phyloP scores from a whole-genome alignment of 2,329 filamentous ascomycete species.

The Arthrobotrys conoides region DNA sequence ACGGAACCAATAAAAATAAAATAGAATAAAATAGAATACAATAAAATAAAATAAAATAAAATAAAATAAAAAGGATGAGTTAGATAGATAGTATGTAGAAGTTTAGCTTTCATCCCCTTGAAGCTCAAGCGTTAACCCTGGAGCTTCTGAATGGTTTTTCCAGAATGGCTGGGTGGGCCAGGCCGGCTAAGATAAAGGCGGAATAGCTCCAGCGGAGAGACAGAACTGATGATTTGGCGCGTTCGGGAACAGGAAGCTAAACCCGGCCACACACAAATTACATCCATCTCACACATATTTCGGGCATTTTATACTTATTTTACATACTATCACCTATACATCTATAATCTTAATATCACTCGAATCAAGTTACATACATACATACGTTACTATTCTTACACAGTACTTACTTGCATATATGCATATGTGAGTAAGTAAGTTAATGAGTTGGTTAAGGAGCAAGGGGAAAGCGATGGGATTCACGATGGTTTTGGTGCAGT shows the following conservation, averaged over 20 bases:
- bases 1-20: not conserved
- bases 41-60: too few species aligned
- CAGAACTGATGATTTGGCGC: slow-evolving; percentile 39
- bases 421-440: too few species aligned
- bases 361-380: too few species aligned
- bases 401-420: too few species aligned
- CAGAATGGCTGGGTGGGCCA: slow-evolving; percentile 11
- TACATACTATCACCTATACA: not conserved
- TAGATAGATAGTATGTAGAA: not conserved
- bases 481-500: slow-evolving; percentile 31
- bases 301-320: slow-evolving; percentile 23
- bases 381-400: too few species aligned
- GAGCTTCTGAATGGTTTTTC: slow-evolving; percentile 33
- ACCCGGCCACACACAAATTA: slow-evolving; percentile 5
- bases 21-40: too few species aligned
- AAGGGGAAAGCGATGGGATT: slow-evolving; percentile 19
- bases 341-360: too few species aligned
- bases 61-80: slow-evolving; percentile 3
- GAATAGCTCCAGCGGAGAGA: slow-evolving; percentile 41
- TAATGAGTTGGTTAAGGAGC: not conserved
- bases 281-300: not conserved
- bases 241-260: slow-evolving; percentile 37
- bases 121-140: slow-evolving; percentile 35
- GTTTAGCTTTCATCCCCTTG: not conserved
- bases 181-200: slow-evolving; percentile 48